These are phyloP conservation scores for Phaeosphaeria sp. DNA, from an alignment of 2,329 filamentous ascomycete species.

Conservation along the genomic window DNA sequence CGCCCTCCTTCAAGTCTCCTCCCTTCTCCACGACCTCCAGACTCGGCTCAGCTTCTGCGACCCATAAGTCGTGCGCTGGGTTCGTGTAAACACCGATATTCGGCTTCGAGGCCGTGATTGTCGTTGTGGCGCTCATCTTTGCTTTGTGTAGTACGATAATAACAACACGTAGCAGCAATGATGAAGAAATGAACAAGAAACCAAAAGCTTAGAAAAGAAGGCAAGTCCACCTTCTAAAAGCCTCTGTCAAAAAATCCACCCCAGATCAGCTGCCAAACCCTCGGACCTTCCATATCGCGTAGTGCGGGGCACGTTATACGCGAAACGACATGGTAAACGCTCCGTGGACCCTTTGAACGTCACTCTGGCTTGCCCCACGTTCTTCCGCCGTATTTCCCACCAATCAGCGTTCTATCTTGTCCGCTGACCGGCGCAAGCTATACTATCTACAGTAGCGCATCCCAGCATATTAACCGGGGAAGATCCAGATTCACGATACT, in stretches of 20 bases:
- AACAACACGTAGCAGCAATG: background rate
- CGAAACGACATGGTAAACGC: background rate
- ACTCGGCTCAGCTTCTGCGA: constrained; percentile 77
- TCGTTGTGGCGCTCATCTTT: constrained; percentile 45
- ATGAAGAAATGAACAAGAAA: background rate
- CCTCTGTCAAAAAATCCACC: background rate
- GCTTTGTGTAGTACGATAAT: background rate
- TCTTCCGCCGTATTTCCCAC: constrained; percentile 1
- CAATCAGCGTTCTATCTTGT: background rate
- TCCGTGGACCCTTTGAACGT: constrained; percentile 2
- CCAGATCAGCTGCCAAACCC: constrained; percentile 3
- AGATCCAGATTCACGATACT: background rate
- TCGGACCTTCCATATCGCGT: constrained; percentile 7
- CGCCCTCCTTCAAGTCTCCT: constrained; percentile 75
- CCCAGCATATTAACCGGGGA: constrained; percentile 4
- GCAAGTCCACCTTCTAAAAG: background rate
- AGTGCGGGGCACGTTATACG: constrained; percentile 5
- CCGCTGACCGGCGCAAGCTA: constrained; percentile 4
- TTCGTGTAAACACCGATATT: constrained; percentile 98
- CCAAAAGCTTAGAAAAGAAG: background rate
- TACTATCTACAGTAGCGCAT: constrained; percentile 3
- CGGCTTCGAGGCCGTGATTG: constrained; percentile 67
- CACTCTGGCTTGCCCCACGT: background rate
- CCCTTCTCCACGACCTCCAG: constrained; percentile 74
- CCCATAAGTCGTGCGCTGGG: constrained; percentile 88